Base-by-base conservation (phyloP, 2,329 filamentous ascomycete species). In the Beauveria medogensis region DNA sequence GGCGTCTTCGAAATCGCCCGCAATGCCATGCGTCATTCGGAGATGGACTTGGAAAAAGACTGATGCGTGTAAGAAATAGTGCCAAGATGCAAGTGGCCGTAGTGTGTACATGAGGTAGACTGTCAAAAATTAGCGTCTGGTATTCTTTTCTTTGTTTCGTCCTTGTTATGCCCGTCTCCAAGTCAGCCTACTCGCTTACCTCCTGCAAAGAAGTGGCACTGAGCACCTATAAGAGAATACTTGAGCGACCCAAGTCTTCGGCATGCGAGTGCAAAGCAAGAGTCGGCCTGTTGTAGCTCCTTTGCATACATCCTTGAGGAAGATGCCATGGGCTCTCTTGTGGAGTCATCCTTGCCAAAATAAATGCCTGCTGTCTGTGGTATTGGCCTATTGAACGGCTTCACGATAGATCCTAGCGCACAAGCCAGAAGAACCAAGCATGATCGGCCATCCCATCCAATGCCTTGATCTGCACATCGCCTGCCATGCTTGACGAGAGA, bases 71-170 rank as follows among this genome's bases (percentile, higher is more conserved):
- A 67, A 63, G 64, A 76, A 75, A 60, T 73, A 69, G 52, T 74
- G 65, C 73, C 74, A 77, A 16, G 73, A 68, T 53, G 69, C 59
- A n/a, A 75, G 58, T 30, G 74, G 71, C n/a, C 71, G 68, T 9
- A 78, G 63, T 1, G 68, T 74, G 61, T 76, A 76, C 74, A 77
- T 75, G 24, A 72, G 65, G 62, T 72, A 73, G 4, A 76, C 74
- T 65, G 24, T 6, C 16, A 16, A 9, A 5, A 10, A 56, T 63
- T 28, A 63, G 59, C 10, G 40, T 40, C 5, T 9, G 40, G 2
- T 30, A 30, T 3, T 14, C 16, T 20, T 5, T 9, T 20, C 34
- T 16, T 26, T 47, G 20, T 16, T 4, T 22, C 44, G 22, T 47
- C 7, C 22, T 26, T 16, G 12, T 20, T 14, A 20, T 14, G 2